Base-by-base conservation (phyloP, 352 stramenopile species). In the Globisporangium nagaii region DNA sequence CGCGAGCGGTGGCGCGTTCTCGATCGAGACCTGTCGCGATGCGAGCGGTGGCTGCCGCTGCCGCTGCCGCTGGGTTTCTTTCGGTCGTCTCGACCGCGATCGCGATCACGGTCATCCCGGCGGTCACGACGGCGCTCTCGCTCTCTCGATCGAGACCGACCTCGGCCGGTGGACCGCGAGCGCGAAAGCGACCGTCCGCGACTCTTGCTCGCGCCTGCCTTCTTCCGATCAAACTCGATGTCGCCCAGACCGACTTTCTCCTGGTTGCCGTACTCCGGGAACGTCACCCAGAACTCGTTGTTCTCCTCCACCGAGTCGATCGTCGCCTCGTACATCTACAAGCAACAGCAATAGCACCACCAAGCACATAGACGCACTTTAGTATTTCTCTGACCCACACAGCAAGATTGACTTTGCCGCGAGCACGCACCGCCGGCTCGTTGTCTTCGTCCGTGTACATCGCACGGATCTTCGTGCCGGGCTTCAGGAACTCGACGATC, bases 401-500 rank as follows among this genome's bases (percentile, higher is more conserved):
- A 32, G 8, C 24, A 48, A 15, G 10, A 25, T 34, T 35, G 35
- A n/a, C n/a, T n/a, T 22, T 22, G 24, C 15, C 32, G 25, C 13
- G 17, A 11, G 19, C 44, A 54, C 74, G 30, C 53, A 93, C 84
- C 45, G 81, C 81, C 52, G 84, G 81, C 44, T 90, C 79, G 68
- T 98, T 98, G 41, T 98, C 93, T 35, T 98, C 95, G 67, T 99
- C 96, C 0, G 82, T 81, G 60, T 99, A 99, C 65, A 98, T 90
- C 5, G 95, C 96, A 24, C 83, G 86, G 20, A 98, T 69, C 57
- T 96, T 96, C 20, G 71, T 86, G n/a, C 95, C 95, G 12, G 86
- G 70, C 60, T 83, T 88, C 22, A 96, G 65, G 42, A 86, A 91
- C 31, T 93, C 65, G 30, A 83, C 66, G 37, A 90, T 84, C 15